Conservation (phyloP, 1,284 basidiomycete species). For the Coriolopsis trogii region DNA sequence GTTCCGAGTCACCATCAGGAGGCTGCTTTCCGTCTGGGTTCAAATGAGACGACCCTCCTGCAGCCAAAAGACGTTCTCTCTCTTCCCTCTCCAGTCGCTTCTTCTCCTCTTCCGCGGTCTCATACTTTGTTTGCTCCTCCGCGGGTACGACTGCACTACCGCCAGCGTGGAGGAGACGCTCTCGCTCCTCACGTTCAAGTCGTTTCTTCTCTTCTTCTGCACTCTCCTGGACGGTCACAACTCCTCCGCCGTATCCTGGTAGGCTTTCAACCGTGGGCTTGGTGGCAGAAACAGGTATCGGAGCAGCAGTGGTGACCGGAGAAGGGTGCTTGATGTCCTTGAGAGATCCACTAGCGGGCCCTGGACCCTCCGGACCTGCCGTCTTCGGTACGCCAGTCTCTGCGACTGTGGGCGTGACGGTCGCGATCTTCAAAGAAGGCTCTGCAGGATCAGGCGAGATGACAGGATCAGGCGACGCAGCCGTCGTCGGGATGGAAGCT, state of each 20-base stretch:
- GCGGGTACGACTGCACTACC: constrained; percentile 4
- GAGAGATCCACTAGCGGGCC: constrained; percentile 66
- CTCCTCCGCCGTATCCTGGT: constrained; percentile 8
- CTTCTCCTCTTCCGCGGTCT: constrained; percentile 70
- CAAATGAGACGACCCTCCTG: constrained; percentile 28
- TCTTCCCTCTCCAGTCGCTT: constrained; percentile 67
- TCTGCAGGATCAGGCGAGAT: constrained; percentile 34
- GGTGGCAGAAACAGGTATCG: neutral
- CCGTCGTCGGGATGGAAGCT: constrained; percentile 46
- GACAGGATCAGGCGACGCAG: constrained; percentile 30
- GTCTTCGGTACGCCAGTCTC: constrained; percentile 61
- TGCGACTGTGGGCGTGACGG: constrained; percentile 60
- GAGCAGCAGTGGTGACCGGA: constrained; percentile 27
- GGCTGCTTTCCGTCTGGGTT: constrained; percentile 17
- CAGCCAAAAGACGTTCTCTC: constrained; percentile 52
- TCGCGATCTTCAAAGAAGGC: constrained; percentile 34
- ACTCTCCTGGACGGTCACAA: constrained; percentile 30
- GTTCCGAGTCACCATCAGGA: constrained; percentile 48
- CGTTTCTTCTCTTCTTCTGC: constrained; percentile 47
- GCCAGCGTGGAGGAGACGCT: constrained; percentile 33
- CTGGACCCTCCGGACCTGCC: constrained; percentile 60
- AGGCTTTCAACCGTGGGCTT: neutral
- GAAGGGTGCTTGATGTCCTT: constrained; percentile 50
- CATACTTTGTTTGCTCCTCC: constrained; percentile 32
- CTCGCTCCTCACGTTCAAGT: constrained; percentile 42